Evolutionary conservation across 1,284 basidiomycete species (phyloP), one percentile per base, ranked within the genome.

Genomic region (Ustilago lituana): DNA sequence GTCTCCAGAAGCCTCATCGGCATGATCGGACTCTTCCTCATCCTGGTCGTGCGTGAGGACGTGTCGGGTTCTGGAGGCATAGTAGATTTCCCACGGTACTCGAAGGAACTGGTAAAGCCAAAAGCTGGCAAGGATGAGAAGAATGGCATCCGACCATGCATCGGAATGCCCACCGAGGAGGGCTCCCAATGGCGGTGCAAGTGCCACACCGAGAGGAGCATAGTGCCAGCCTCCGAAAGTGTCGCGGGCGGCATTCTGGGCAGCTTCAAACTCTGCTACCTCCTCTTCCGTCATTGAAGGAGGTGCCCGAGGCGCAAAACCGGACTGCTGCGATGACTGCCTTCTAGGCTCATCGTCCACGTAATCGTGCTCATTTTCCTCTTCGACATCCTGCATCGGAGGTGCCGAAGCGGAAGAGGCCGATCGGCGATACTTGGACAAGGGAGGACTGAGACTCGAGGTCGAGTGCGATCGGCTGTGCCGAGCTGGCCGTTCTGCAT

Each of bases 201-300:
- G 53, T 5, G 76, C 77, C n/a, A 78, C 58, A 20, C 64, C 38
- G 22, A 79, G 66, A 8, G 76, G 77, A 15, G 68, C 71, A 37
- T 60, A 71, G 49, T 79, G 77, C 76, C 76, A 79, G 12, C 73
- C 73, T 35, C 77, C 65, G 12, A 78, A 60, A 1, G 55, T 58
- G 11, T 63, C 58, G 29, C 46, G 39, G 4, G 61, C 64, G 5
- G 61, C 53, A 24, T 47, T 56, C 26, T 65, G 62, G 85, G 86
- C 51, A 92, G 94, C 24, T 91, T 97, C 77, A 93, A 89, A 79
- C 24, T 86, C 90, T 40, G 74, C 83, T 29, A 83, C 41, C 31
- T 72, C 69, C 17, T 67, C 69, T 23, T 54, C 48, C 12, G 59
- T 58, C 43, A 69, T 44, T 12, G 60, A 63, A 24, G 59, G 56